Base-by-base conservation (phyloP, 768 basidiomycete species). In the Pleurotus sapidus region DNA sequence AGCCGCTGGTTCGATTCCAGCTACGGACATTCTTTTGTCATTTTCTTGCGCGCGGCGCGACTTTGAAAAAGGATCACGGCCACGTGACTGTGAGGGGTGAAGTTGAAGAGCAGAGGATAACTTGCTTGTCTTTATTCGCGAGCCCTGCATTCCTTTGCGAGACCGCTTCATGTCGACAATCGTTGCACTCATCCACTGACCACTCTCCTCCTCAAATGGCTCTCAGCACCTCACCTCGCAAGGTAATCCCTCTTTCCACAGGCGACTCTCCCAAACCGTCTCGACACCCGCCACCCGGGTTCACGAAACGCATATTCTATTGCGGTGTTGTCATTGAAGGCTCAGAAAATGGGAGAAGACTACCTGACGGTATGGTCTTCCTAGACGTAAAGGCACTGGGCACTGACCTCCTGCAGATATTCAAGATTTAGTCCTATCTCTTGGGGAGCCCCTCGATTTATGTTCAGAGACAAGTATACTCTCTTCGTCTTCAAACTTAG, bases 321-420 rank as follows among this genome's bases (percentile, higher is more conserved):
- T 92, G 90, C 66, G 91, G 91, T 45, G 90, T 96, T 17, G 91
- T 96, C 12, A 87, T 96, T 27, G 93, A 97, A 73, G 86, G 85
- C 51, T 85, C 88, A 39, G 88, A 88, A 61, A 79, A 83, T 61
- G 89, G 88, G 5, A 81, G 77, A 63, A 78, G 84, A 57, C 79
- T 91, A 49, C 80, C 85, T 39, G 84, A 86, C 70, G 89, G 90
- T 86, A 56, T 39, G 68, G 65, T 46, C 25, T 11, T 34, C 30
- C 30, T 34, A 11, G 30, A 34, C 9, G 11, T 34, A 34, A 34
- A 34, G 30, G 30, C 30, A 34, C 30, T 34, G 11, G 30, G 11
- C 8, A 34, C 30, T 34, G 30, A 34, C 18, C 4, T 17, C n/a
- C 17, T 39, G 23, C 67, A 93, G 91, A 93, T 63, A 84, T 91